These are phyloP conservation scores for Esteya vermicola DNA, from an alignment of 2,329 filamentous ascomycete genomes.

Conservation along the genomic window DNA sequence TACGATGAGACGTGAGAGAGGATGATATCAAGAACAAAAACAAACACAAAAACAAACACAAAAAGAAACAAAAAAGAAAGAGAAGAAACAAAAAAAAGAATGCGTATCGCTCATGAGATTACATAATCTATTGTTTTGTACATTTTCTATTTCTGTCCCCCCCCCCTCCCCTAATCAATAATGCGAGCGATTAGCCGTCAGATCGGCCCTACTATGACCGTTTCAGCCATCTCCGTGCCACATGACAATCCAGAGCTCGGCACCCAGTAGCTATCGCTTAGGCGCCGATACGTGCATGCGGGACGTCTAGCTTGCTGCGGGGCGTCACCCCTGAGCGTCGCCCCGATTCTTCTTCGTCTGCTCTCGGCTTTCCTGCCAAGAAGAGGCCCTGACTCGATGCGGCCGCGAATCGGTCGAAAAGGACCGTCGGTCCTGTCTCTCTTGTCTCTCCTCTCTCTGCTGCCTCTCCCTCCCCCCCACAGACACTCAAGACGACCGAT, in stretches of 20 bases:
- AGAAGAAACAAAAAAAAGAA: too few relatives aligned
- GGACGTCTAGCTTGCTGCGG: conserved; percentile 32
- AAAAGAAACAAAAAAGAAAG: not conserved
- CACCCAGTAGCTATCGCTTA: too few relatives aligned
- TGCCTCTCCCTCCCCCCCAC: not conserved
- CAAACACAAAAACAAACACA: not conserved
- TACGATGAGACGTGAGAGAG: not conserved
- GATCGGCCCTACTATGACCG: too few relatives aligned
- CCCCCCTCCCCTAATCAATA: not conserved
- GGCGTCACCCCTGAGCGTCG: not conserved
- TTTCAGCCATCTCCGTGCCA: not conserved
- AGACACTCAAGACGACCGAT: not conserved
- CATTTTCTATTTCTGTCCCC: not conserved
- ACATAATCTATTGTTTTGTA: not conserved
- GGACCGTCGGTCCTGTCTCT: not conserved
- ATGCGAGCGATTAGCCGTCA: too few relatives aligned
- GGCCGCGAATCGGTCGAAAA: conserved; percentile 41
- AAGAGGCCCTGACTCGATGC: conserved; percentile 47
- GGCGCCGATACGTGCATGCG: conserved; percentile 25
- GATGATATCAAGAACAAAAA: not conserved
- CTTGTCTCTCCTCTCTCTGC: not conserved
- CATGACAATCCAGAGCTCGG: conserved; percentile 4
- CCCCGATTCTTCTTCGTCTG: not conserved
- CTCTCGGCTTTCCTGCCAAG: conserved; percentile 15
- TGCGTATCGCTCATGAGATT: not conserved